Evolutionary conservation across 1,139 yeast genomes (phyloP), one percentile per base, ranked within the genome.

Genomic region (Arxiozyma bovina): DNA sequence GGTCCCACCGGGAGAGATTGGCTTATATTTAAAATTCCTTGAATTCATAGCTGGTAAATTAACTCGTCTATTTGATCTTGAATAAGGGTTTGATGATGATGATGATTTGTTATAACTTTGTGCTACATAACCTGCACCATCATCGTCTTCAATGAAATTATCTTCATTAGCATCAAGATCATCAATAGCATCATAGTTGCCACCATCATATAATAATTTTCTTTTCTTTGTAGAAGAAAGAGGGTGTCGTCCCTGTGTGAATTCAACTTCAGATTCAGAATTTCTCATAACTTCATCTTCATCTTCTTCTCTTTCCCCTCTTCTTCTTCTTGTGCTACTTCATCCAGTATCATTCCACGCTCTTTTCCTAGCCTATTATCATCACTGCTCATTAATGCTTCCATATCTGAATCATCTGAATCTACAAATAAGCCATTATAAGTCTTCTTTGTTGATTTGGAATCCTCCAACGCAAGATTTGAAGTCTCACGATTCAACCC

Each of bases 1-100:
- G 0, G 98, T 90, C 3, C 87, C 80, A 1, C 98, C 98, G 1
- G 90, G 88, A 6, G 80, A 74, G 53, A 71, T 73, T 6, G 82
- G 81, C 41, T 55, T 62, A 46, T 66, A 65, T 23, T 58, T 61
- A 50, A 64, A 64, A 22, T 44, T 55, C 5, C 51, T 52, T 15
- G 48, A 17, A 48, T 38, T n/a, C 23, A 38, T 34, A 12, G 40
- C 9, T 20, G 45, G 20, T 20, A 27, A n/a, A 27, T 15, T 25
- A 15, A 12, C 30, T 9, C 23, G 20, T 23, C 20, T 41, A 20
- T 45, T 42, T 8, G 30, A 27, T 8, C 21, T 27, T 4, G 51
- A 21, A 43, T 21, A 43, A 20, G 34, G 2, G n/a, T 23, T 42
- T 18, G 51, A 12, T 17, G 38, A 22, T 15, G 23, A 25, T 20